Evolutionary conservation across 192 early-diverging fungal genomes (phyloP).

Genomic region (Backusella tuberculispora): DNA sequence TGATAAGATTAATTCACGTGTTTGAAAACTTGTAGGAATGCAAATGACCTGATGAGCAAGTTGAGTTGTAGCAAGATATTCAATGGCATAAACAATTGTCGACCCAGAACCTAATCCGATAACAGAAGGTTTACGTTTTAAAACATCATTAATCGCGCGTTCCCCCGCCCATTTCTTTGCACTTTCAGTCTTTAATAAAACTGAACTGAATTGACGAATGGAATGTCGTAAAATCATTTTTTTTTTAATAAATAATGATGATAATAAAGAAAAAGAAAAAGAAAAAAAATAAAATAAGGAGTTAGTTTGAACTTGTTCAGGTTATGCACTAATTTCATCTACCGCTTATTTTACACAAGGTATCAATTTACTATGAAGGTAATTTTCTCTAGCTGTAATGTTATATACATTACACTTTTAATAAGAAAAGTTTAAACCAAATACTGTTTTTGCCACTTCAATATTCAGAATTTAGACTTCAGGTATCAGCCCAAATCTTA

Average conservation of each 20-base stretch:
- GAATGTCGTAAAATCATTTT: not conserved
- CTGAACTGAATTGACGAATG: not conserved
- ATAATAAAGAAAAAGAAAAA: not conserved
- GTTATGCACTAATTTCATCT: too few species aligned
- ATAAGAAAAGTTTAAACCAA: too few species aligned
- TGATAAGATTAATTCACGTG: slow-evolving; percentile 76
- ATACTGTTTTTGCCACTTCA: too few species aligned
- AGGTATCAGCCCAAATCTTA: too few species aligned
- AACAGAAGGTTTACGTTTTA: not conserved
- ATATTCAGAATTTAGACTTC: too few species aligned
- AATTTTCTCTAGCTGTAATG: too few species aligned
- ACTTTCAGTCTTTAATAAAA: not conserved
- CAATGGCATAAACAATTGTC: slow-evolving; percentile 82
- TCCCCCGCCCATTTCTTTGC: slow-evolving; percentile 6
- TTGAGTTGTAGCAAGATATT: slow-evolving; percentile 60
- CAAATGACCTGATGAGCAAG: slow-evolving; percentile 72
- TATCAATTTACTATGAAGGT: too few species aligned
- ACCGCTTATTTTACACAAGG: too few species aligned
- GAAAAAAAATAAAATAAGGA: not conserved
- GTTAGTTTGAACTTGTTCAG: too few species aligned
- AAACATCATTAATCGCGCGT: not conserved
- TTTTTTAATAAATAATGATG: too few species aligned
- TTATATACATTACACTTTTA: too few species aligned
- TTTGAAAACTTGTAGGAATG: slow-evolving; percentile 92
- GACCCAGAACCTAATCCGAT: slow-evolving; percentile 85